A percentile compares a stretch with the other conserved stretches of the same genome.
These are phyloP conservation scores for Litchi chinensis DNA, from an alignment of 345 rosid species.

Conservation along the genomic window DNA sequence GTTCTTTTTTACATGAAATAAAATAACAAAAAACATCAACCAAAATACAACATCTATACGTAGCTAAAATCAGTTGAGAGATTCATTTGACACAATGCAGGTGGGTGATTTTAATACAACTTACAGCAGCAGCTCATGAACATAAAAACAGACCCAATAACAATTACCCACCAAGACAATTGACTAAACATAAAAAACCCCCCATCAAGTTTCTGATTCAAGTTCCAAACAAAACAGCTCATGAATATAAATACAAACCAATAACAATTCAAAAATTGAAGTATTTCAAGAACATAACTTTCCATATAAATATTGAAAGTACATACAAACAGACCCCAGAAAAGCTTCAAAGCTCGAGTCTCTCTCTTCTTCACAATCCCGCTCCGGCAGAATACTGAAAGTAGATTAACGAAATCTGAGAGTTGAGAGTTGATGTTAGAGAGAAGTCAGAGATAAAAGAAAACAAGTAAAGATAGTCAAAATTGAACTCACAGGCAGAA, in stretches of 20 bases:
- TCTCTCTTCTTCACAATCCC: background rate
- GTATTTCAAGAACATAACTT: background rate
- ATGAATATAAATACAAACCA: background rate
- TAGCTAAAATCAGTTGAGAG: background rate
- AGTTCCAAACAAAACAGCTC: background rate
- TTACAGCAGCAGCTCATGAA: slow-evolving; percentile 85
- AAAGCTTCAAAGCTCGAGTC: background rate
- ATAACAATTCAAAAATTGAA: background rate
- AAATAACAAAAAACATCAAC: no score
- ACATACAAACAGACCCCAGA: background rate
- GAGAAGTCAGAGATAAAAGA: no score
- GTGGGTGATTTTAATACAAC: slow-evolving; percentile 27
- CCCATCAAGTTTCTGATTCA: background rate
- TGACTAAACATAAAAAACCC: background rate
- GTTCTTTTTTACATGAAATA: no score
- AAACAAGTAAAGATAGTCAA: no score
- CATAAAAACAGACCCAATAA: slow-evolving; percentile 56
- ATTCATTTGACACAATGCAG: background rate
- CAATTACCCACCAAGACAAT: background rate
- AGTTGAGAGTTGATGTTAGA: no score
- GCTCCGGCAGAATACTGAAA: background rate
- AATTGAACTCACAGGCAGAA: no score
- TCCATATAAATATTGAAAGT: background rate
- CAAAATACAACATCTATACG: no score
- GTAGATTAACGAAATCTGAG: no score